A percentile compares a stretch with the other conserved stretches of the same genome.
Conservation (phyloP, 2,329 filamentous ascomycete species). For the Pestalotiopsis sp. region DNA sequence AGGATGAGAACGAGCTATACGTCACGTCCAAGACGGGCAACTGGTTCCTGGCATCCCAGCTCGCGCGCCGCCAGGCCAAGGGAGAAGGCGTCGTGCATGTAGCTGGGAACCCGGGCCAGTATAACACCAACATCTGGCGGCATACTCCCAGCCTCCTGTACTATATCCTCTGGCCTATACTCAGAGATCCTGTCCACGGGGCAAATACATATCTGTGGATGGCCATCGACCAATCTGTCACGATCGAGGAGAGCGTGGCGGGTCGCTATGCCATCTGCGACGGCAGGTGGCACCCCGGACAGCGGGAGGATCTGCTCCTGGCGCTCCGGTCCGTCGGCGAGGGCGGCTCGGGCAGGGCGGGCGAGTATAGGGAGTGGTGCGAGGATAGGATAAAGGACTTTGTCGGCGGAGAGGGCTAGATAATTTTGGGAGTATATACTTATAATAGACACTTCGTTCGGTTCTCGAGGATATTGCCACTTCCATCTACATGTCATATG, state of each 20-base stretch:
- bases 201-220: slow-evolving; percentile 26
- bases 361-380: slow-evolving; percentile 22
- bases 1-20: slow-evolving; percentile 18
- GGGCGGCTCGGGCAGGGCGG: slow-evolving; percentile 20
- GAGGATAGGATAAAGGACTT: slow-evolving; percentile 12
- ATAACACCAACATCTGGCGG: slow-evolving; percentile 20
- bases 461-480: slow-evolving; percentile 5
- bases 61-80: slow-evolving; percentile 18
- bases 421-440: slow-evolving; percentile 3
- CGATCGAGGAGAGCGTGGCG: slow-evolving; percentile 17
- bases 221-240: slow-evolving; percentile 21
- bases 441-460: too few species aligned
- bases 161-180: slow-evolving; percentile 2
- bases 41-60: slow-evolving; percentile 25
- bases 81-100: slow-evolving; percentile 15
- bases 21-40: slow-evolving; percentile 19
- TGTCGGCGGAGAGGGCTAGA: slow-evolving; percentile 12
- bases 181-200: slow-evolving; percentile 15
- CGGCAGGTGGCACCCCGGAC: slow-evolving; percentile 24
- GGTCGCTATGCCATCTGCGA: slow-evolving; percentile 23
- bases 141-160: background rate
- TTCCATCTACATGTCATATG: slow-evolving; percentile 11
- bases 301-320: slow-evolving; percentile 21
- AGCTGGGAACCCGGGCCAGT: slow-evolving; percentile 21
- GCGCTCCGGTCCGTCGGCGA: slow-evolving; percentile 16